Evolutionary conservation across 352 stramenopile species (phyloP).

Genomic region (Ochromonadaceae sp.): DNA sequence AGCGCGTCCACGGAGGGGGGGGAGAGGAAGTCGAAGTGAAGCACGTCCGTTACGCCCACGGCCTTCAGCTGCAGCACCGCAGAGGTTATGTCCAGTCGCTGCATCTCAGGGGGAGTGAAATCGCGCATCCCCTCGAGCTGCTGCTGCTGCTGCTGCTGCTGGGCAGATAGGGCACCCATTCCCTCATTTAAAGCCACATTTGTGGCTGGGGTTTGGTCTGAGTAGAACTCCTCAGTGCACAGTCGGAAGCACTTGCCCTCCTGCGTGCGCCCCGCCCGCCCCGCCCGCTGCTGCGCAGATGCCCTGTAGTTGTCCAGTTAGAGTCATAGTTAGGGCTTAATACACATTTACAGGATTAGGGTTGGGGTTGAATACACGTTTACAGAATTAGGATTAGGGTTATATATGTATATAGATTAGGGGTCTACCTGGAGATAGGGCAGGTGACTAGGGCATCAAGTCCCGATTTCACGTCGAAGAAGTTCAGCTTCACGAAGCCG

Average conservation of each 20-base stretch:
- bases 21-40: slow-evolving; percentile 56
- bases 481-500: slow-evolving; percentile 65
- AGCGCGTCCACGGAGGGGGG: slow-evolving; percentile 41
- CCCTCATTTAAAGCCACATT: not conserved
- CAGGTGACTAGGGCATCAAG: slow-evolving; percentile 97
- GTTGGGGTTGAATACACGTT: too few species aligned
- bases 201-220: slow-evolving; percentile 53
- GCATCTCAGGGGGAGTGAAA: slow-evolving; percentile 63
- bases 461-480: slow-evolving; percentile 87
- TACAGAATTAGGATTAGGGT: too few species aligned
- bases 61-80: slow-evolving; percentile 61
- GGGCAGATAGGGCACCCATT: not conserved
- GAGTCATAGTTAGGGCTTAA: too few species aligned
- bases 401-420: too few species aligned
- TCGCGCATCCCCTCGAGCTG: slow-evolving; percentile 80
- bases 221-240: slow-evolving; percentile 96
- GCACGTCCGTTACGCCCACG: slow-evolving; percentile 45
- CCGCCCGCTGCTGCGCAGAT: slow-evolving; percentile 83
- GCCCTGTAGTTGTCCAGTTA: slow-evolving; percentile 43
- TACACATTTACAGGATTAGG: too few species aligned
- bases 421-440: slow-evolving; percentile 67
- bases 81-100: slow-evolving; percentile 42
- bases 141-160: not conserved
- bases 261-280: slow-evolving; percentile 88
- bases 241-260: slow-evolving; percentile 97